Evolutionary conservation across 495 filamentous ascomycete genomes (phyloP), one percentile per base, ranked within the genome.

Genomic region (Hypoxylon cercidicola): DNA sequence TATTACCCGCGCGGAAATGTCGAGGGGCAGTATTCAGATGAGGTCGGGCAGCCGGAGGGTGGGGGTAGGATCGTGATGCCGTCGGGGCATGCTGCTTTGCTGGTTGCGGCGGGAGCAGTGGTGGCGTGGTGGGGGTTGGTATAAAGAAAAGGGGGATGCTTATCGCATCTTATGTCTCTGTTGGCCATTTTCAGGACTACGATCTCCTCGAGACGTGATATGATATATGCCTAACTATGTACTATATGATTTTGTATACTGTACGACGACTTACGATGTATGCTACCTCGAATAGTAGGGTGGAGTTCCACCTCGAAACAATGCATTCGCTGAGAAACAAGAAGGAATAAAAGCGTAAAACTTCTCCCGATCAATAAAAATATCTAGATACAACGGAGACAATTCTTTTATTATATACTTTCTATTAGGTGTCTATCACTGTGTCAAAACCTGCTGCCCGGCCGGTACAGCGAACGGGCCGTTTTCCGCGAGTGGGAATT

Each of bases 1-100:
- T 96, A 95, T 75, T 84, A 73, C 64, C 91, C 89, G 3, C 70
- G 79, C 1, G 92, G 92, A 16, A 96, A 96, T 74, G 81, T 94
- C 0, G 71, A 82, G 1, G 91, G 89, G 0, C 60, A 81, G 48
- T 86, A 88, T 67, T 66, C 40, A 23, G 64, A 75, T 8, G 79
- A 88, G 71, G 88, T 90, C 4, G 54, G 43, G n/a, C 39, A 44
- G 62, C 58, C 66, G 57, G 55, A 71, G 21, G 44, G 39, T 13
- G 55, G 30, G 1, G 55, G 43, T 12, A 18, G n/a, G 35, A 45
- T 9, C 4, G 8, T 25, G 47, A 44, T 28, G 35, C 32, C 15
- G 16, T 20, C 21, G 11, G 47, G n/a, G 21, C 4, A 5, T 8
- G 15, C 9, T 1, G 39, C 15, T 20, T 45, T 13, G 54, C 9